Percentiles rank a stretch among this genome's conserved stretches.
Evolutionary conservation across 2,329 filamentous ascomycete species (phyloP).

Genomic region (Paecilomyces fulvus): DNA sequence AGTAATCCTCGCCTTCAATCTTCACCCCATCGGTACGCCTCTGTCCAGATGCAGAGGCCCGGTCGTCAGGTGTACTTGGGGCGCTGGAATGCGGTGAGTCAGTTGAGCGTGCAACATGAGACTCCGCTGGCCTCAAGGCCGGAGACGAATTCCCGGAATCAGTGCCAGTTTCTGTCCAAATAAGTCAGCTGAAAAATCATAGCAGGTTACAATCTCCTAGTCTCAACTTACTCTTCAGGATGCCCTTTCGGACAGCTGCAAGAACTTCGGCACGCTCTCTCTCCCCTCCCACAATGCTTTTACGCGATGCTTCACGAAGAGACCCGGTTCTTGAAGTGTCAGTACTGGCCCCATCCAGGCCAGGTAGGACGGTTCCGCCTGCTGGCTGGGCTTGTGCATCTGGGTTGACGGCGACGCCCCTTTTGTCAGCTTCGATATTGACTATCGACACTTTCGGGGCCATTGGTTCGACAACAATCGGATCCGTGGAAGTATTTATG

Average conservation of each 20-base stretch:
- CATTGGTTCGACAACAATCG: conserved; percentile 55
- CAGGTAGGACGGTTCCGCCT: conserved; percentile 73
- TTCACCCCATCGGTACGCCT: conserved; percentile 61
- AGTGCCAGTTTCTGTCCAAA: conserved; percentile 35
- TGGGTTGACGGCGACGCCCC: conserved; percentile 67
- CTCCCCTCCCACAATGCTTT: conserved; percentile 87
- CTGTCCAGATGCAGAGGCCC: conserved; percentile 47
- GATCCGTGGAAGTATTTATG: conserved; percentile 66
- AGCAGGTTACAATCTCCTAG: neutral
- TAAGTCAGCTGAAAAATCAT: conserved; percentile 1
- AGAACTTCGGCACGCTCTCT: conserved; percentile 84
- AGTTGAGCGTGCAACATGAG: conserved; percentile 53
- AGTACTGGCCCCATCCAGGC: conserved; percentile 71
- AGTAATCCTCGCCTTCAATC: conserved; percentile 81
- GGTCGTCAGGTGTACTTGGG: conserved; percentile 80
- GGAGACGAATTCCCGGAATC: conserved; percentile 63
- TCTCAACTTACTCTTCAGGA: conserved; percentile 68
- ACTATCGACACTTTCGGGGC: conserved; percentile 89
- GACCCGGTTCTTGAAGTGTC: conserved; percentile 44
- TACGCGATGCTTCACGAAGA: conserved; percentile 42
- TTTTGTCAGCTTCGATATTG: conserved; percentile 86
- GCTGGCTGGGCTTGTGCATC: conserved; percentile 56
- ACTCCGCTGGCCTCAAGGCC: conserved; percentile 50
- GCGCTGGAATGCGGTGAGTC: conserved; percentile 80
- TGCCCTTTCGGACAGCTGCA: conserved; percentile 88